Conservation (phyloP, 2,329 filamentous ascomycete species). For the Colletotrichum brevisporum region DNA sequence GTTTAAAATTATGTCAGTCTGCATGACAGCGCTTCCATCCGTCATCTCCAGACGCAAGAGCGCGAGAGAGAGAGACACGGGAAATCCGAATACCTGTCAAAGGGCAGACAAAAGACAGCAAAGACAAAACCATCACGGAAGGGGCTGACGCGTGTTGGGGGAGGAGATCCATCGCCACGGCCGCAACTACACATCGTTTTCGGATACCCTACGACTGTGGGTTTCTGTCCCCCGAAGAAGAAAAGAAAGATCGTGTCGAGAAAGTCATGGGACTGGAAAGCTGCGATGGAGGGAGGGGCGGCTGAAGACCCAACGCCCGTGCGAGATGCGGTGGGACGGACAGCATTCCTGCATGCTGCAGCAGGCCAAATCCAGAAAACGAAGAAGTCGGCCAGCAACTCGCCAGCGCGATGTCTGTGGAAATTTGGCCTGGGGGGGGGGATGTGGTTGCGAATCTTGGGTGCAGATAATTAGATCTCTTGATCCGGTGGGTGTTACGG, state of each 20-base stretch:
- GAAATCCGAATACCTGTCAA: too few relatives aligned
- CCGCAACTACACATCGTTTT: slow-evolving; percentile 23
- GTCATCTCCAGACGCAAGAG: slow-evolving; percentile 5
- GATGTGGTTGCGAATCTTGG: too few relatives aligned
- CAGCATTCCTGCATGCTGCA: background rate
- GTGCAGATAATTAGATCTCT: too few relatives aligned
- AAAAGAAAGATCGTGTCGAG: slow-evolving; percentile 4
- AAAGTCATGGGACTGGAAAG: slow-evolving; percentile 2
- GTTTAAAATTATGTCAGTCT: slow-evolving; percentile 24
- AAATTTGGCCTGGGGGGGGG: too few relatives aligned
- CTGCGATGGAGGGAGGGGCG: too few relatives aligned
- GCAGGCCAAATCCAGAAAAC: slow-evolving; percentile 16
- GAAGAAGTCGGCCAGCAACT: background rate
- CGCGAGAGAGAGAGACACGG: slow-evolving; percentile 14
- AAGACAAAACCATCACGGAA: slow-evolving; percentile 2
- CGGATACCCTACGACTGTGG: slow-evolving; percentile 3
- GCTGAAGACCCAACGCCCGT: too few relatives aligned
- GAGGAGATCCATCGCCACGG: slow-evolving; percentile 32
- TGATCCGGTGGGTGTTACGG: too few relatives aligned
- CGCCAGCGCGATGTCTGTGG: too few relatives aligned
- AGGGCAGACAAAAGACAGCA: slow-evolving; percentile 4
- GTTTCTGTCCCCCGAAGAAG: slow-evolving; percentile 12
- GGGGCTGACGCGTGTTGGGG: slow-evolving; percentile 4
- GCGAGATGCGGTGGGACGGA: too few relatives aligned
- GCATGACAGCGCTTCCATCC: slow-evolving; percentile 10